Evolutionary conservation across 2,329 filamentous ascomycete genomes (phyloP), one percentile per base, ranked within the genome.

Genomic region (Geosmithia flava): DNA sequence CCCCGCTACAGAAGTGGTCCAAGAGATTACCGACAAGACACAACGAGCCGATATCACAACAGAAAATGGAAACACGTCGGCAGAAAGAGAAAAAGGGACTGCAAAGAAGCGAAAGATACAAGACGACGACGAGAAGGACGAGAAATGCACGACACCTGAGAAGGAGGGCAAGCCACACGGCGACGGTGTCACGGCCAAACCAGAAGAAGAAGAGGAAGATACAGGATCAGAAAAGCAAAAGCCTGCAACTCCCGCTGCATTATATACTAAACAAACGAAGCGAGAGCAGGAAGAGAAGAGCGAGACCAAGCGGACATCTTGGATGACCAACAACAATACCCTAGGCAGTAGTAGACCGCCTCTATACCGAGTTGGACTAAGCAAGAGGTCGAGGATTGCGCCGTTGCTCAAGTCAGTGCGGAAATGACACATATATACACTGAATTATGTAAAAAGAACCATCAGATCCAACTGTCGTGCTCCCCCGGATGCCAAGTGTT

Each of bases 351-450:
- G 55, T 15, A 72, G 69, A 51, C 70, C 33, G 33, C 33, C 70
- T 16, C 52, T 67, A 16, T 74, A 71, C 52, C 65, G 74, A 16
- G 72, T 77, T 48, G 74, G 74, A 3, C 58, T 76, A 53, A 76
- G 73, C 61, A 75, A 68, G 57, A 65, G 59, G 54, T 67, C 67
- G 17, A 64, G 69, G 49, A 75, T 77, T 51, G 70, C 73, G 37
- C 72, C 74, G 27, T 56, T 77, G 47, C 60, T 77, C 23, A 76
- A 76, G 58, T 65, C 65, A 20, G 53, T 76, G 47, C 68, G 65
- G 48, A 75, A 74, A 47, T 47, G 45, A 47, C 33, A 37, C 33
- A 37, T 37, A 13, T 13, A 11, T 30, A 16, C 33, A 13, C 15
- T 7, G 11, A 37, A 7, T 37, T 37, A 37, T 37, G 33, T 37